Percentiles rank a stretch among this genome's conserved stretches.
These are phyloP conservation scores for Amauroascus niger DNA, from an alignment of 2,329 filamentous ascomycete genomes.

Conservation along the genomic window DNA sequence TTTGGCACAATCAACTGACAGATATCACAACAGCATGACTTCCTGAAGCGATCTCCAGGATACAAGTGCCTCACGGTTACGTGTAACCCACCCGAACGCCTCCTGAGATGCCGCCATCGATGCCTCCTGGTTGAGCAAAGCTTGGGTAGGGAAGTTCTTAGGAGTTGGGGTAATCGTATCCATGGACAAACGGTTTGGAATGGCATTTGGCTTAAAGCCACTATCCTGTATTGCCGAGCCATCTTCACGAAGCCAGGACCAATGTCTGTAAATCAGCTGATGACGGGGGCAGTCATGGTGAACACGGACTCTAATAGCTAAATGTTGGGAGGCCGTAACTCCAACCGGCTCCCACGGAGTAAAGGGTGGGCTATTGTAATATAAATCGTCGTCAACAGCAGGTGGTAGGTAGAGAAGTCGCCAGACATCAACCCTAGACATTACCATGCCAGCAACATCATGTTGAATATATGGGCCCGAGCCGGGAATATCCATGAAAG, in stretches of 20 bases:
- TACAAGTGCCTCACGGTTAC: not conserved
- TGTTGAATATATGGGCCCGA: constrained; percentile 4
- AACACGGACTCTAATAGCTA: constrained; percentile 1
- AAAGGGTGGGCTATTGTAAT: constrained; percentile 8
- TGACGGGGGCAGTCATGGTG: not conserved
- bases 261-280: constrained; percentile 2
- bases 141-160: not conserved
- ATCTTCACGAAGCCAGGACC: not conserved
- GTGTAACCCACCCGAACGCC: not conserved
- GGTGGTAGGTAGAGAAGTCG: constrained; percentile 6
- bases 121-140: not conserved
- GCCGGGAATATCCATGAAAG: constrained; percentile 9
- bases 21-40: too few species aligned
- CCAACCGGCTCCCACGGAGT: constrained; percentile 5
- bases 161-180: not conserved
- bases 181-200: not conserved
- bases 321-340: not conserved
- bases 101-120: not conserved
- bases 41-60: too few species aligned
- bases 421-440: constrained; percentile 2
- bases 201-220: not conserved
- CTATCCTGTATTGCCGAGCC: not conserved
- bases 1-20: too few species aligned
- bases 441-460: not conserved
- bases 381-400: constrained; percentile 7